Conservation (phyloP, 768 basidiomycete species). For the Russula compacta region DNA sequence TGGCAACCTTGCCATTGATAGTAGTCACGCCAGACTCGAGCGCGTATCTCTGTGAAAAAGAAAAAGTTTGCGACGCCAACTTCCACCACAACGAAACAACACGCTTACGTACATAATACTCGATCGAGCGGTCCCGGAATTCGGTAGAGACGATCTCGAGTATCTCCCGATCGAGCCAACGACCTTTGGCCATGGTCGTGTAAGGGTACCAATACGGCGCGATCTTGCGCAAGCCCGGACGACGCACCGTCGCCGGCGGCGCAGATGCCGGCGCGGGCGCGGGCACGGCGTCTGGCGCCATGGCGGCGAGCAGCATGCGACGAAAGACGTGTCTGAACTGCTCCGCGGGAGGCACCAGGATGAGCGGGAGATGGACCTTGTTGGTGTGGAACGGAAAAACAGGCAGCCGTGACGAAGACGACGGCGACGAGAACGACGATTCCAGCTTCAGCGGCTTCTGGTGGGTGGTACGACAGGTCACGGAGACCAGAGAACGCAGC, state of each 20-base stretch:
- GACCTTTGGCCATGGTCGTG: slow-evolving; percentile 84
- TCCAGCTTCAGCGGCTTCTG: not conserved
- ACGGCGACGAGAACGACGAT: not conserved
- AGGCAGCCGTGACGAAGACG: not conserved
- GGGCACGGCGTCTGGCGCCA: slow-evolving; percentile 17
- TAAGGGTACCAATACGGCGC: slow-evolving; percentile 91
- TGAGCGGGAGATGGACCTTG: slow-evolving; percentile 30
- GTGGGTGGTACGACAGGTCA: not conserved
- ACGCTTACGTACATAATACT: slow-evolving; percentile 81
- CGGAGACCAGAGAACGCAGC: not conserved
- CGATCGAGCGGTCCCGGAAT: slow-evolving; percentile 87
- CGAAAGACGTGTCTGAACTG: slow-evolving; percentile 38
- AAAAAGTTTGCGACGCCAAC: not conserved
- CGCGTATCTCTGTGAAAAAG: slow-evolving; percentile 42
- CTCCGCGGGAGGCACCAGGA: slow-evolving; percentile 40
- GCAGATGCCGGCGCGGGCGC: slow-evolving; percentile 4
- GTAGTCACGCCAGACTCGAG: slow-evolving; percentile 94
- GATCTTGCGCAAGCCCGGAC: slow-evolving; percentile 61
- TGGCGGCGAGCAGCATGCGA: slow-evolving; percentile 21
- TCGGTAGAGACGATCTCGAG: slow-evolving; percentile 91
- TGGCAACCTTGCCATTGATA: slow-evolving; percentile 83
- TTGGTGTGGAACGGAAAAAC: slow-evolving; percentile 18
- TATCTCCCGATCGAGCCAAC: slow-evolving; percentile 83
- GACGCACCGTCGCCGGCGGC: not conserved
- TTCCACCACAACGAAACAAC: not conserved